Evolutionary conservation across 352 stramenopile species (phyloP).

Genomic region (Globisporangium spiculum): DNA sequence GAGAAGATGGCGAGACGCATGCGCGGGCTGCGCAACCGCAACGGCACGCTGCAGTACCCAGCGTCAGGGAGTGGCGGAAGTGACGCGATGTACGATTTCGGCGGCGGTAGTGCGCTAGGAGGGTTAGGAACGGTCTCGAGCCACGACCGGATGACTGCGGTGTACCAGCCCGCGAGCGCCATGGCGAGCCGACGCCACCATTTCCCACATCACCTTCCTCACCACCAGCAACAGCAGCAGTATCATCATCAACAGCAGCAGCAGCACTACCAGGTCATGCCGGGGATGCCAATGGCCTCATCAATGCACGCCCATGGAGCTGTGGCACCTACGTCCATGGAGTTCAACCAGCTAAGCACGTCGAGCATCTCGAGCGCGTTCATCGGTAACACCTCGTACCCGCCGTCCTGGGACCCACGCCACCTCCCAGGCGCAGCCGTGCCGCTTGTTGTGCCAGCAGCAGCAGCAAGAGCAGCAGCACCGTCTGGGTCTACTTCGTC

Average conservation of each 20-base stretch:
- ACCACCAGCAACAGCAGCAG: neutral
- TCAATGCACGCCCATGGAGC: neutral
- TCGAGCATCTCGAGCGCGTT: constrained; percentile 43
- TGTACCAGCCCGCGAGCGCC: constrained; percentile 6
- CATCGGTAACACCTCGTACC: constrained; percentile 31
- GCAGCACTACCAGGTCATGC: constrained; percentile 9
- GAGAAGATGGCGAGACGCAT: constrained; percentile 21
- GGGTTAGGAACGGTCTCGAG: neutral
- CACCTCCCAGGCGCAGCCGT: constrained; percentile 13
- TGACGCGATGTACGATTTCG: neutral
- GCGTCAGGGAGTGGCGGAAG: neutral
- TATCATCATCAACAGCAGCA: constrained; percentile 5
- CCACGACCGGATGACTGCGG: constrained; percentile 10
- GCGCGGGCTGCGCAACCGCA: constrained; percentile 21
- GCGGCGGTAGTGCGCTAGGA: neutral
- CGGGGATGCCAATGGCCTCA: neutral
- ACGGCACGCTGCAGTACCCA: constrained; percentile 16
- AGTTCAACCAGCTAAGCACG: constrained; percentile 39
- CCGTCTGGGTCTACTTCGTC: neutral
- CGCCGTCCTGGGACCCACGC: constrained; percentile 25
- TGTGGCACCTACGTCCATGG: constrained; percentile 19
- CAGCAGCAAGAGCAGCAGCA: neutral
- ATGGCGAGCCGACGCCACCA: constrained; percentile 5
- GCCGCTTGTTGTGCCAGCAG: neutral
- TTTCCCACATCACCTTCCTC: constrained; percentile 7